A percentile compares a stretch with the other conserved stretches of the same genome.
Evolutionary conservation across 202 grass and related monocot genomes (phyloP).

Genomic region (Schoenoplectus triqueter): DNA sequence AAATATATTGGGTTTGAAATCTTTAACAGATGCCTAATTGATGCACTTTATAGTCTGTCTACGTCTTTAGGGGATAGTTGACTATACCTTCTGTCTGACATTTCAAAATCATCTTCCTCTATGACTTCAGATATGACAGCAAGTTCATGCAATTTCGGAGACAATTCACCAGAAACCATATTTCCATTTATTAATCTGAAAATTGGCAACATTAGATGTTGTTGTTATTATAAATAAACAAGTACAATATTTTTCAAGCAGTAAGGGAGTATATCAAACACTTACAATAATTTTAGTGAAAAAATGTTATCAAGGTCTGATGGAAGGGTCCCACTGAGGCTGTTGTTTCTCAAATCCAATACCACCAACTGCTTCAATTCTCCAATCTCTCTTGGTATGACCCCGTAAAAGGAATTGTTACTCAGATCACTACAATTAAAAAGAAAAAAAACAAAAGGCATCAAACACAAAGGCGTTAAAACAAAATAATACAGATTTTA

Average conservation of each 20-base stretch:
- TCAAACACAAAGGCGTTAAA: not conserved
- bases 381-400: conserved; percentile 47
- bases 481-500: conserved; percentile 22
- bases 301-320: conserved; percentile 41
- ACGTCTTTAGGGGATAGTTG: not conserved
- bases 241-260: not conserved
- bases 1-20: not conserved
- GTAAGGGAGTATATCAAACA: conserved; percentile 12
- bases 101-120: conserved; percentile 38
- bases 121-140: conserved; percentile 41
- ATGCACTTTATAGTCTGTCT: not conserved
- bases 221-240: conserved; percentile 21
- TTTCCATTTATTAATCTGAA: conserved; percentile 54
- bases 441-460: not conserved
- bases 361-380: conserved; percentile 46
- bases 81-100: conserved; percentile 38
- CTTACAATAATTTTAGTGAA: conserved; percentile 46
- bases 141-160: conserved; percentile 32
- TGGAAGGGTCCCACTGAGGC: conserved; percentile 42
- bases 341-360: conserved; percentile 58
- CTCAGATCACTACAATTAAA: conserved; percentile 45
- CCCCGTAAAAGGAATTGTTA: conserved; percentile 51
- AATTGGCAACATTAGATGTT: not conserved
- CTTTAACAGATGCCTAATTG: conserved; percentile 29
- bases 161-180: conserved; percentile 35